Base-by-base conservation (phyloP, 2,329 filamentous ascomycete species). In the Aspergillus sp. region DNA sequence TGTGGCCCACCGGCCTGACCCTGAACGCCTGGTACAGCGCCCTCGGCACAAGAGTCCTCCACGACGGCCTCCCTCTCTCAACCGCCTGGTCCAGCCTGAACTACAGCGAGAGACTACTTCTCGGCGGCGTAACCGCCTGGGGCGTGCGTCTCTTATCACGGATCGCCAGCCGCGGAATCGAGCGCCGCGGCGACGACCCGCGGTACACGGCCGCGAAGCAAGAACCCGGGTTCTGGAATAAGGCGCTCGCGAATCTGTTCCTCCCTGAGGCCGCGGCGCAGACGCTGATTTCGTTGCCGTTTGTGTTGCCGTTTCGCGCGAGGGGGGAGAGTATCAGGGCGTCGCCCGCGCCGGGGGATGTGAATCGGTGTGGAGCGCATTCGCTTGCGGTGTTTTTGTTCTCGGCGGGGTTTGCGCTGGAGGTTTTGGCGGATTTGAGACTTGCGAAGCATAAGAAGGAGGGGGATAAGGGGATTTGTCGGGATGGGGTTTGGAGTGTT, bases 11-110 rank as follows among this genome's bases (percentile, higher is more conserved):
- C 4, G 81, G 76, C 2, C 82, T 82, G 64, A 79, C 86, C 9
- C 69, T 77, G 56, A 86, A 85, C 66, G 83, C 82, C 6, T 87
- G 84, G 84, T 86, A 83, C 81, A 81, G 77, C 55, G 82, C 84
- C 21, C 70, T 87, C 43, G 83, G 84, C 14, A 74, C 77, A n/a
- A 79, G 79, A 5, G 73, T 84, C 11, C 68, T 76, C 48, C 72
- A 77, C 56, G 74, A 78, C 31, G 77, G 79, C 1, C 68, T 82
- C 19, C 77, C 81, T 0, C 57, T 83, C 5, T 64, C 73, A 1
- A 73, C 78, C 47, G 81, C 82, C 15, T 78, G 82, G 64, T 64
- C 70, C 17, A 76, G 76, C 3, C 71, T 86, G 3, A 79, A 79
- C 2, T 83, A 83, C 70, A 78, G 81, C 0, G 81, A 87, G 65